phyloP scores from a whole-genome alignment of 2,329 filamentous ascomycete genomes.

The Penicillium sp. region DNA sequence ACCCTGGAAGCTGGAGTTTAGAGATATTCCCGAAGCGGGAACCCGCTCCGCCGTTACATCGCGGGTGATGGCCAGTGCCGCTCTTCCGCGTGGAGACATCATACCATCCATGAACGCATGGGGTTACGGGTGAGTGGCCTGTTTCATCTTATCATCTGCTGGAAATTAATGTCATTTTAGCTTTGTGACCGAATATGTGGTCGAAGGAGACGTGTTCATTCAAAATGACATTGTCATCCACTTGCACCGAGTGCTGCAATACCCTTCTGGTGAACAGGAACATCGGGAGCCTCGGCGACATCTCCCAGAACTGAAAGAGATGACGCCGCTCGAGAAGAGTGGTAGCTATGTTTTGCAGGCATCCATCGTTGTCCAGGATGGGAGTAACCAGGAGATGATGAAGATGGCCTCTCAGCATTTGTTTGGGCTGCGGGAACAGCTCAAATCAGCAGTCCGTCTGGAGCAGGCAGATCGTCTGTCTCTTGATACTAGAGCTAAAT shows the following conservation, averaged over 20 bases:
- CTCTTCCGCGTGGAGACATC: conserved; percentile 49
- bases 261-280: conserved; percentile 37
- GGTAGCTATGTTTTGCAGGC: conserved; percentile 57
- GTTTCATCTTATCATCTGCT: conserved; percentile 11
- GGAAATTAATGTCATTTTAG: conserved; percentile 33
- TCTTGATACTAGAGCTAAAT: conserved; percentile 58
- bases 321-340: conserved; percentile 52
- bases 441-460: conserved; percentile 55
- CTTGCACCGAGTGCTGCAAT: conserved; percentile 52
- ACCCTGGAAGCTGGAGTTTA: conserved; percentile 46
- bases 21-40: conserved; percentile 49
- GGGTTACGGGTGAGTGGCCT: conserved; percentile 49
- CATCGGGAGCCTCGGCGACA: conserved; percentile 31
- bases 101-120: conserved; percentile 49
- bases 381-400: conserved; percentile 51
- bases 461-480: conserved; percentile 55
- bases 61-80: conserved; percentile 48
- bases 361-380: conserved; percentile 54
- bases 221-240: conserved; percentile 55
- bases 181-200: conserved; percentile 54
- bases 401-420: conserved; percentile 54
- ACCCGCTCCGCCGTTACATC: conserved; percentile 52
- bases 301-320: conserved; percentile 43
- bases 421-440: conserved; percentile 50
- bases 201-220: conserved; percentile 56